Base-by-base conservation (phyloP, 495 filamentous ascomycete species). In the Sordaria brevicollis region DNA sequence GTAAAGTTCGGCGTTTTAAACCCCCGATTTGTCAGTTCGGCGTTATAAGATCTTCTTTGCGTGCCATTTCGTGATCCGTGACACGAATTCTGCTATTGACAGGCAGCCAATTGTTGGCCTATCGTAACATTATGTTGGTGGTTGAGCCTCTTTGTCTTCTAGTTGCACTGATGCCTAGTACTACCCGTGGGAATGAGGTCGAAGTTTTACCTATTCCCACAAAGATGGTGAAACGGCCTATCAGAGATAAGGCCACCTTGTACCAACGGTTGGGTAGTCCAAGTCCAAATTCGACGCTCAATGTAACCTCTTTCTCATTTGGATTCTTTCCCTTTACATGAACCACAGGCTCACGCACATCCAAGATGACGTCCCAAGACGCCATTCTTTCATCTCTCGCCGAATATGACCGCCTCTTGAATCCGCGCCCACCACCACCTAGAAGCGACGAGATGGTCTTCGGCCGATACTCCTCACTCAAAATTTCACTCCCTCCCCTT, bases 401-500 rank as follows among this genome's bases (percentile, higher is more conserved):
- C 21, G 21, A 25, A 57, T 25, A 57, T 29, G 21, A 25, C 21
- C 5, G 43, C 1, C 19, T 5, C 43, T 54, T 19, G 19, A 54
- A 54, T 54, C 10, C 43, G 43, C 43, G 43, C 10, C 19, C 29
- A 54, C 11, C 29, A 54, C 11, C 21, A 21, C 10, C 43, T 21
- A 21, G 21, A 57, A 4, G 43, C 43, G 43, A 57, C 43, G 15
- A 57, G 43, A 57, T 57, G 1, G 43, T 57, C 11, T 29, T 57
- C 29, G 43, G 11, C 2, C 43, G 43, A 57, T n/a, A n/a, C n/a
- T n/a, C n/a, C n/a, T n/a, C n/a, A 57, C 43, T 57, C 68, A 65
- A 74, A 15, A 39, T 49, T 37, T 65, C 70, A 65, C 74, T 78
- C 71, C 75, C 76, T n/a, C 62, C 74, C 66, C 66, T 78, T 15